phyloP scores from a whole-genome alignment of 2,329 filamentous ascomycete species.

The Aspergillus brasiliensis region DNA sequence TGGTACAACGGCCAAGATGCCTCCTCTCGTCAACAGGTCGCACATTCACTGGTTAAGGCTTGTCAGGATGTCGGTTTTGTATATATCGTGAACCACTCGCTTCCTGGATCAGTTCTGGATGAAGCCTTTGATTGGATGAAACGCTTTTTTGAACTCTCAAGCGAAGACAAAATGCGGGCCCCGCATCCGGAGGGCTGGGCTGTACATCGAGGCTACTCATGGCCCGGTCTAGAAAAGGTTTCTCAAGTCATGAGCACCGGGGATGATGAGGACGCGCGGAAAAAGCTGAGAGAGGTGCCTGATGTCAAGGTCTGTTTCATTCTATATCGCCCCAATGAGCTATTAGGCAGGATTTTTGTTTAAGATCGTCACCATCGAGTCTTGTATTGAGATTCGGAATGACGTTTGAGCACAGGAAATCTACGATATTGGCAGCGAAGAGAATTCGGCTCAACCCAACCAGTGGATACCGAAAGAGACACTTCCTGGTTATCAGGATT shows the following conservation, averaged over 20 bases:
- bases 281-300: conserved; percentile 48
- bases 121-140: conserved; percentile 50
- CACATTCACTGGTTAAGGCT: conserved; percentile 44
- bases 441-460: conserved; percentile 50
- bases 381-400: neutral
- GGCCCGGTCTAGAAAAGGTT: conserved; percentile 58
- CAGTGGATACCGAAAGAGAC: conserved; percentile 52
- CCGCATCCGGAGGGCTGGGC: conserved; percentile 53
- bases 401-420: conserved; percentile 44
- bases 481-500: conserved; percentile 51
- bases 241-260: conserved; percentile 48
- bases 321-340: neutral
- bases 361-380: neutral
- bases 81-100: conserved; percentile 53
- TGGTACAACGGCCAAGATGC: conserved; percentile 35
- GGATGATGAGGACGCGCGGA: conserved; percentile 45
- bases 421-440: conserved; percentile 55
- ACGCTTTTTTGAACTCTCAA: conserved; percentile 48
- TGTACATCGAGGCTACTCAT: conserved; percentile 59
- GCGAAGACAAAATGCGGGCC: conserved; percentile 51
- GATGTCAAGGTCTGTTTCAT: conserved; percentile 53
- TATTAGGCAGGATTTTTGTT: neutral
- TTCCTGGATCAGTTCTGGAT: conserved; percentile 41
- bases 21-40: conserved; percentile 34
- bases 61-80: conserved; percentile 52